A percentile compares a stretch with the other conserved stretches of the same genome.
Conservation (phyloP, 441 rosid species). For the Raphanus hybrid region DNA sequence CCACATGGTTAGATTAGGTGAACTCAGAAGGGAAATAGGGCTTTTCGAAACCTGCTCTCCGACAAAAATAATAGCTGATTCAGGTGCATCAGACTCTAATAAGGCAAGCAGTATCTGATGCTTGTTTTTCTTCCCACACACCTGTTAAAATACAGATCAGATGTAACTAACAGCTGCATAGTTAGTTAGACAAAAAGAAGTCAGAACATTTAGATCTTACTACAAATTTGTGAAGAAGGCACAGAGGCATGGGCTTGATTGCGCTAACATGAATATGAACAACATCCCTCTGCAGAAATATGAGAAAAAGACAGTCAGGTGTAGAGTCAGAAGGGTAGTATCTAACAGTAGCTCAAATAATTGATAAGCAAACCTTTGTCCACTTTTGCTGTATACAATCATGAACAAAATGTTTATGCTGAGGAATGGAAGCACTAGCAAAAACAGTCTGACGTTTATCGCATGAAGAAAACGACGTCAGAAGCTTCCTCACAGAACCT, state of each 20-base stretch:
- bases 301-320: not conserved
- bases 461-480: conserved; percentile 76
- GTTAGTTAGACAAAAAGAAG: conserved; percentile 14
- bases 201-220: conserved; percentile 47
- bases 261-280: conserved; percentile 78
- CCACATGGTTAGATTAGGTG: conserved; percentile 3
- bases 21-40: conserved; percentile 25
- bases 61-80: conserved; percentile 76
- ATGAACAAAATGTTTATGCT: conserved; percentile 75
- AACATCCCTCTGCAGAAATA: conserved; percentile 61
- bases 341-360: too few relatives aligned
- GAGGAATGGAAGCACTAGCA: conserved; percentile 95
- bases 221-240: conserved; percentile 72
- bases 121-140: conserved; percentile 57
- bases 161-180: conserved; percentile 14
- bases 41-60: conserved; percentile 71
- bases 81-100: conserved; percentile 65
- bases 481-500: conserved; percentile 74
- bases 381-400: conserved; percentile 92
- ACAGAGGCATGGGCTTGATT: conserved; percentile 74
- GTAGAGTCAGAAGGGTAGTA: too few relatives aligned
- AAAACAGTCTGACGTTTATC: conserved; percentile 78
- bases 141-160: conserved; percentile 47
- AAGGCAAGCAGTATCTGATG: conserved; percentile 62
- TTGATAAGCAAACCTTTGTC: conserved; percentile 67